Evolutionary conservation across 169 alveolate genomes (phyloP), one percentile per base, ranked within the genome.

Genomic region (Cryptosporidium tyzzeri): DNA sequence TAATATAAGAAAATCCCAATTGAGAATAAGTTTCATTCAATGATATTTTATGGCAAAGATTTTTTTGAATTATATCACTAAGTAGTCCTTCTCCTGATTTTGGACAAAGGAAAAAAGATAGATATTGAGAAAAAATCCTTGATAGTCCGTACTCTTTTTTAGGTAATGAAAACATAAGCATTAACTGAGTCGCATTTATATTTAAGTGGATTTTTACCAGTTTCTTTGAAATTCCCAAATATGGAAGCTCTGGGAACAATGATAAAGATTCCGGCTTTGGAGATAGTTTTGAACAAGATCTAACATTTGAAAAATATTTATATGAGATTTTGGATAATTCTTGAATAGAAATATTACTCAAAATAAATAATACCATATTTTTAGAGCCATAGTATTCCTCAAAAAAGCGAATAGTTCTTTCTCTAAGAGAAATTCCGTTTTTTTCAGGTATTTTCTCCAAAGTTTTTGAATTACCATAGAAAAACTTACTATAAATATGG

Each of bases 401-500:
- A 39, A 39, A 80, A 65, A 80, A 80, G 21, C 59, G 51, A 33
- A 80, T 80, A 10, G 70, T 18, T 23, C 55, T 53, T 31, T 65
- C 75, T 18, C 73, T 80, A n/a, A 80, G 55, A 21, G 69, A 33
- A 29, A 80, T 80, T 29, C 89, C 87, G 1, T 37, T 37, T 39
- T 41, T 23, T n/a, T 61, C 74, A 16, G 73, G 87, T 2, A n/a
- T 16, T 8, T 23, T 62, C 6, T 44, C 8, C 10, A 80, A 41
- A 7, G 75, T 80, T 44, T 80, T 45, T 1, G 48, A 21, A 21
- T 59, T 80, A 16, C 68, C 89, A 62, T 62, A 62, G 37, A 41
- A 80, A 33, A 80, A 80, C 48, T 80, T 80, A 12, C 55, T 80
- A 29, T 80, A 80, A 16, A 80, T 80, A 33, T 80, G 89, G 14